These are phyloP conservation scores for Tulasnella sp. DNA, from an alignment of 768 basidiomycete species.

Conservation along the genomic window DNA sequence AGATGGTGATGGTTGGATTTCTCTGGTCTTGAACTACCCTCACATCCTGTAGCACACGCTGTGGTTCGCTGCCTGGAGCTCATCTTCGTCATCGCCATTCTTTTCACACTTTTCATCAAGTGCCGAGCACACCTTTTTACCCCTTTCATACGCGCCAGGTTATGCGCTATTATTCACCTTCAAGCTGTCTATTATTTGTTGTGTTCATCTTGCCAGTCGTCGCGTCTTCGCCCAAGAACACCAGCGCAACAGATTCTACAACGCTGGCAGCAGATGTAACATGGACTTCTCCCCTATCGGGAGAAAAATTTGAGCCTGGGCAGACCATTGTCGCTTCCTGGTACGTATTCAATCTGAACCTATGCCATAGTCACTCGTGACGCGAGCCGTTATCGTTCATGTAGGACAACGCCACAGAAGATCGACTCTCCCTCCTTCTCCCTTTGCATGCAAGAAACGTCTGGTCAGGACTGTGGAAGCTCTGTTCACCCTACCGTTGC, in stretches of 20 bases:
- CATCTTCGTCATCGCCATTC: neutral
- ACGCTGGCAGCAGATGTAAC: neutral
- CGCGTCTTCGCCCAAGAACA: neutral
- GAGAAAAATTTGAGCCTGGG: constrained; percentile 4
- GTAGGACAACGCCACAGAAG: neutral
- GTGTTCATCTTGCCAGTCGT: neutral
- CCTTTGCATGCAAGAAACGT: constrained; percentile 4
- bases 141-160: neutral
- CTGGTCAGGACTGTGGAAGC: constrained; percentile 6
- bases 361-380: neutral
- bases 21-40: neutral
- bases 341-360: neutral
- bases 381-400: too few species aligned
- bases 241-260: neutral
- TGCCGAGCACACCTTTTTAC: neutral
- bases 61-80: neutral
- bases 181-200: neutral
- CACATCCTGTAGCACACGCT: neutral
- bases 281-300: constrained; percentile 10
- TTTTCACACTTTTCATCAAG: neutral
- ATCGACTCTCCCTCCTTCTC: constrained; percentile 9
- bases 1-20: neutral
- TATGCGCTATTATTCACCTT: neutral
- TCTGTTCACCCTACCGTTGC: constrained; percentile 5
- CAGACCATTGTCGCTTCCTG: constrained; percentile 9